Evolutionary conservation across 2,329 filamentous ascomycete species (phyloP).

Genomic region (Clonostachys sp.): DNA sequence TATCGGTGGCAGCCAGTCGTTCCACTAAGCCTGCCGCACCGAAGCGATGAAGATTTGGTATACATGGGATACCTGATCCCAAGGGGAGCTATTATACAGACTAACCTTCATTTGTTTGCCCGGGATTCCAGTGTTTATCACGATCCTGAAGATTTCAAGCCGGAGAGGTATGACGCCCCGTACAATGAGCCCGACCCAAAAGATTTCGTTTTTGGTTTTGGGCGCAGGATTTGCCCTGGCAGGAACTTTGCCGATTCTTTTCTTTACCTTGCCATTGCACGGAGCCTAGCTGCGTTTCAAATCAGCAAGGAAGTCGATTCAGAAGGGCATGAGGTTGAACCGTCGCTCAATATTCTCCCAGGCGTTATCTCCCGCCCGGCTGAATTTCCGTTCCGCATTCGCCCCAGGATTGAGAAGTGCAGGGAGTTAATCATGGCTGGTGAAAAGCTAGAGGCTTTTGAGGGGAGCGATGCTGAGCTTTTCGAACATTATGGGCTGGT

Average conservation of each 20-base stretch:
- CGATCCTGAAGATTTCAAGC: constrained; percentile 17
- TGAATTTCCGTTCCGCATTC: neutral
- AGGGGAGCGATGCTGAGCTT: neutral
- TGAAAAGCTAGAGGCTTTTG: neutral
- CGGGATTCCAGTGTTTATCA: constrained; percentile 35
- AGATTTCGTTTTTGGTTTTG: constrained; percentile 19
- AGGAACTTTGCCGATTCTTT: constrained; percentile 15
- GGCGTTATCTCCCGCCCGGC: constrained; percentile 8
- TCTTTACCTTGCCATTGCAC: constrained; percentile 24
- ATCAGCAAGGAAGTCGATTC: constrained; percentile 16
- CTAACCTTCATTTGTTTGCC: constrained; percentile 23
- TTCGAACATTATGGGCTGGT: too few relatives aligned
- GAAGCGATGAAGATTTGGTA: constrained; percentile 18
- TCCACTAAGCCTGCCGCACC: constrained; percentile 26
- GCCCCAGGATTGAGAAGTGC: neutral
- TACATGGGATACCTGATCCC: constrained; percentile 18
- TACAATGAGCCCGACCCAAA: constrained; percentile 14
- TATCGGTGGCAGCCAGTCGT: constrained; percentile 15
- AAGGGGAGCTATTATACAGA: constrained; percentile 10
- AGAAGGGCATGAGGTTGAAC: constrained; percentile 2
- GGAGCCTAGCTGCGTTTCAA: constrained; percentile 37
- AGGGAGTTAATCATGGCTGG: neutral
- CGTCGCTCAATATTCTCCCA: neutral
- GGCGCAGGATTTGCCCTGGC: constrained; percentile 21
- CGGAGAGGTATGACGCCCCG: constrained; percentile 15